Percentiles rank a stretch among this genome's conserved stretches.
Conservation (phyloP, 257 asterid species). For the Solanum neorickii region DNA sequence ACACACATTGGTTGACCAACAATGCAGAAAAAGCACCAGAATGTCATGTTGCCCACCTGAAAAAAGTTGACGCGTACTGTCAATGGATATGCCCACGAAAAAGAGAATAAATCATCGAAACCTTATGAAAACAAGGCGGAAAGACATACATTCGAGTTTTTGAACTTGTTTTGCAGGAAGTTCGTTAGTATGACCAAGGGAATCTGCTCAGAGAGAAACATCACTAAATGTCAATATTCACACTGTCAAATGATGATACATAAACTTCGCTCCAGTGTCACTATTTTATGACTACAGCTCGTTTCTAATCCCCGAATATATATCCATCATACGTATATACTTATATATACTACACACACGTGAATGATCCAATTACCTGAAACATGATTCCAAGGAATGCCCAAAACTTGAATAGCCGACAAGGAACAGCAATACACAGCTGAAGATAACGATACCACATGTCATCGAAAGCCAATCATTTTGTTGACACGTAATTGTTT, state of each 20-base stretch:
- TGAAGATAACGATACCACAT: constrained; percentile 24
- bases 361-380: constrained; percentile 44
- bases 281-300: not conserved
- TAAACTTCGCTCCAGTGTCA: not conserved
- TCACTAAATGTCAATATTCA: not conserved
- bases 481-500: not conserved
- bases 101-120: not conserved
- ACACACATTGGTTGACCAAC: constrained; percentile 93
- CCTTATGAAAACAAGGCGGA: not conserved
- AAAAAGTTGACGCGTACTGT: not conserved
- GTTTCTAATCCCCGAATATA: not conserved
- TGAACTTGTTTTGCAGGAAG: constrained; percentile 71
- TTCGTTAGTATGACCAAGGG: constrained; percentile 86
- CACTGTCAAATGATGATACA: not conserved
- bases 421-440: constrained; percentile 94
- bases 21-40: constrained; percentile 87
- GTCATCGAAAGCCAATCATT: not conserved
- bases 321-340: not conserved
- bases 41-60: constrained; percentile 96
- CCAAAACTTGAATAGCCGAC: constrained; percentile 95
- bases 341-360: not conserved
- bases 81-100: not conserved
- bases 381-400: constrained; percentile 87
- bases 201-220: constrained; percentile 42
- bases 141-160: constrained; percentile 72